Evolutionary conservation across 306 rosid genomes (phyloP).

Genomic region (Prosopis cineraria): DNA sequence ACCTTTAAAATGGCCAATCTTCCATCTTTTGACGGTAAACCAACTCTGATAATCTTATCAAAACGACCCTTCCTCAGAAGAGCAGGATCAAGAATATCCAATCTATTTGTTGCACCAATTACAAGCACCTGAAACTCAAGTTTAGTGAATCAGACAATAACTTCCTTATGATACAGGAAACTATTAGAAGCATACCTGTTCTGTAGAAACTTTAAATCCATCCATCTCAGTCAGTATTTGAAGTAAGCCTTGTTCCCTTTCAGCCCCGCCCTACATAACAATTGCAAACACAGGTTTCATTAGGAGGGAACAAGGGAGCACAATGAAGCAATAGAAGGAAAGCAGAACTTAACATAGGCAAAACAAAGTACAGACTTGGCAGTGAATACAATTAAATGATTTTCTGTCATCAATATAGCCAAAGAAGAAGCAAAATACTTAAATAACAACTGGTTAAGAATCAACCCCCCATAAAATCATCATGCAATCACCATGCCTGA

Average conservation of each 20-base stretch:
- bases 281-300: slow-evolving; percentile 29
- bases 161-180: slow-evolving; percentile 28
- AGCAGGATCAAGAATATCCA: slow-evolving; percentile 98
- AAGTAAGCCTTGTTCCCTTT: slow-evolving; percentile 96
- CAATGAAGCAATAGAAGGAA: slow-evolving; percentile 1
- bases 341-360: background rate
- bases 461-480: slow-evolving; percentile 15
- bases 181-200: slow-evolving; percentile 58
- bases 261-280: slow-evolving; percentile 87
- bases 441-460: slow-evolving; percentile 20
- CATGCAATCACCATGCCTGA: background rate
- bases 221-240: slow-evolving; percentile 97
- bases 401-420: slow-evolving; percentile 20
- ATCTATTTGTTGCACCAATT: slow-evolving; percentile 97
- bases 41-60: slow-evolving; percentile 98
- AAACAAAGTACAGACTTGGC: slow-evolving; percentile 18
- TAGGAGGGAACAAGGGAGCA: slow-evolving; percentile 22
- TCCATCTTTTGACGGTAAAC: slow-evolving; percentile 95
- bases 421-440: slow-evolving; percentile 18
- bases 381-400: slow-evolving; percentile 17
- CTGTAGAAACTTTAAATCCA: slow-evolving; percentile 94
- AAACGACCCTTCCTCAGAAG: slow-evolving; percentile 96
- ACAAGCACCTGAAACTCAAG: slow-evolving; percentile 79
- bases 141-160: slow-evolving; percentile 41
- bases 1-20: slow-evolving; percentile 95